Percentiles rank a stretch among this genome's conserved stretches.
phyloP scores from a whole-genome alignment of 805 yeast genomes.

The Nakazawaea ambrosiae region DNA sequence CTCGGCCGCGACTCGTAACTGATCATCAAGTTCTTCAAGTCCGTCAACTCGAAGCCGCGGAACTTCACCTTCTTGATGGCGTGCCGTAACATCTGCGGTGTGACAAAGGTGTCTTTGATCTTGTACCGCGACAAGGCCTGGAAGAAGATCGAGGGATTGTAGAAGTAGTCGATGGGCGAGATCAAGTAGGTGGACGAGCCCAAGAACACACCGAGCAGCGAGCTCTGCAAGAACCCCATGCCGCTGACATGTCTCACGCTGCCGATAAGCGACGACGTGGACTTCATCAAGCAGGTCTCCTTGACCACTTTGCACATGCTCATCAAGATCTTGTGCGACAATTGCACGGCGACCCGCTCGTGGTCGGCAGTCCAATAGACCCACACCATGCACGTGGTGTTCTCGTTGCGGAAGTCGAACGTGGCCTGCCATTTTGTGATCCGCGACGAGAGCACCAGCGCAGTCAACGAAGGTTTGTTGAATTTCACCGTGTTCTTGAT shows the following conservation, averaged over 20 bases:
- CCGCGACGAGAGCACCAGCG: slow-evolving; percentile 34
- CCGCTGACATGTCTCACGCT: slow-evolving; percentile 83
- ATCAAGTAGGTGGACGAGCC: slow-evolving; percentile 83
- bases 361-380: slow-evolving; percentile 68
- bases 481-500: slow-evolving; percentile 63
- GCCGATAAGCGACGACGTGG: slow-evolving; percentile 69
- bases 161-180: slow-evolving; percentile 70
- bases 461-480: slow-evolving; percentile 28
- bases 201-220: slow-evolving; percentile 72
- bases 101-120: slow-evolving; percentile 80
- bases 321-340: slow-evolving; percentile 57
- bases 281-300: slow-evolving; percentile 81
- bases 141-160: slow-evolving; percentile 66
- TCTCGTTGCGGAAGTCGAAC: slow-evolving; percentile 29
- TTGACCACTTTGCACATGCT: slow-evolving; percentile 83
- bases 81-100: slow-evolving; percentile 75
- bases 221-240: slow-evolving; percentile 83
- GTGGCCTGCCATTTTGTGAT: slow-evolving; percentile 36
- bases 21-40: slow-evolving; percentile 77
- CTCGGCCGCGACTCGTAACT: slow-evolving; percentile 73
- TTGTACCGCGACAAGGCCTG: slow-evolving; percentile 65
- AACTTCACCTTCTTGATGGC: slow-evolving; percentile 58
- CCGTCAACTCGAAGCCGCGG: slow-evolving; percentile 52
- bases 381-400: slow-evolving; percentile 55
- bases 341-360: slow-evolving; percentile 47